These are phyloP conservation scores for Phytopythium cucurbitacearum DNA, from an alignment of 352 stramenopile genomes.

Conservation along the genomic window DNA sequence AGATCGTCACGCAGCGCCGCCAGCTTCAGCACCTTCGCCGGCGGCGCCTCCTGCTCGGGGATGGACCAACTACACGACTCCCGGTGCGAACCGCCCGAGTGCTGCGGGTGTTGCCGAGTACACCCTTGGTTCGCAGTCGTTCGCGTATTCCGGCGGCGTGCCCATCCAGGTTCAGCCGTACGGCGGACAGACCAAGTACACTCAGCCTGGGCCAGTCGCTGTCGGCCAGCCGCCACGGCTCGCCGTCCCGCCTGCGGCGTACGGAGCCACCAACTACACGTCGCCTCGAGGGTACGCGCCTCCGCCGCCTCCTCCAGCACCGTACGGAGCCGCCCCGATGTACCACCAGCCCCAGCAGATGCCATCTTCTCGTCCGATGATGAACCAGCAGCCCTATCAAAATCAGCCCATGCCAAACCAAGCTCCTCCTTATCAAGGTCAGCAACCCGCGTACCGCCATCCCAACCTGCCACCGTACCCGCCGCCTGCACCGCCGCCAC, in stretches of 20 bases:
- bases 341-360: constrained; percentile 15
- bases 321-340: constrained; percentile 23
- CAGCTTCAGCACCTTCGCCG: background rate
- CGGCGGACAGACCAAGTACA: constrained; percentile 49
- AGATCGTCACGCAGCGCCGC: background rate
- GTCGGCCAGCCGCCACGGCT: constrained; percentile 3
- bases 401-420: constrained; percentile 4
- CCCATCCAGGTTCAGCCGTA: constrained; percentile 35
- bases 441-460: constrained; percentile 19
- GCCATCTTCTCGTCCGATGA: constrained; percentile 1
- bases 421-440: constrained; percentile 22
- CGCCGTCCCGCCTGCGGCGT: constrained; percentile 12
- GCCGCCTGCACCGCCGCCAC: constrained; percentile 12
- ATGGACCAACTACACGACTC: background rate
- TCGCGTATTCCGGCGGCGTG: constrained; percentile 7
- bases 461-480: constrained; percentile 24
- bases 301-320: constrained; percentile 17
- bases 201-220: constrained; percentile 25
- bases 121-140: constrained; percentile 1
- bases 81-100: background rate
- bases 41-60: background rate
- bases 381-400: no score
- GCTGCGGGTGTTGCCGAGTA: constrained; percentile 1
- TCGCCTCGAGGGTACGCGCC: constrained; percentile 15
- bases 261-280: constrained; percentile 38